phyloP scores from a whole-genome alignment of 768 basidiomycete species.

The Termitomyces sp. region DNA sequence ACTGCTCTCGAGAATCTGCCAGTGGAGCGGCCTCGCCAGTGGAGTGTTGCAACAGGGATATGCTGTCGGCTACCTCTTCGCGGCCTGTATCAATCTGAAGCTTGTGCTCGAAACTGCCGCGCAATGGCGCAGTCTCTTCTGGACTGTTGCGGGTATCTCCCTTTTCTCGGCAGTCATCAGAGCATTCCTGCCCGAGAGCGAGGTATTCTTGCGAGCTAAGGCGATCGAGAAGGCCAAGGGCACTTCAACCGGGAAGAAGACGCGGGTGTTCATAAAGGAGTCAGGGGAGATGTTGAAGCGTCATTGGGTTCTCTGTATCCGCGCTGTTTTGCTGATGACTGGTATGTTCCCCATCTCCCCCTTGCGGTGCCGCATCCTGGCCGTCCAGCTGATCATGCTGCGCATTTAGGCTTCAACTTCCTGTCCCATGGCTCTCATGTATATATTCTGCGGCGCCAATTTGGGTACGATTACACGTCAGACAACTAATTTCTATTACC shows the following conservation, averaged over 20 bases:
- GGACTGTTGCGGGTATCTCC: slow-evolving; percentile 68
- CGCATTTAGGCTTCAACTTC: slow-evolving; percentile 45
- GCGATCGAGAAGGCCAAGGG: slow-evolving; percentile 54
- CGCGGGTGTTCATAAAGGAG: slow-evolving; percentile 68
- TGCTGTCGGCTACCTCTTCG: slow-evolving; percentile 78
- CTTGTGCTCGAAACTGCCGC: slow-evolving; percentile 41
- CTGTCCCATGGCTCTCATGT: slow-evolving; percentile 49
- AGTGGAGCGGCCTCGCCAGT: slow-evolving; percentile 79
- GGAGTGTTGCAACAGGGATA: slow-evolving; percentile 90
- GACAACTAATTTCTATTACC: slow-evolving; percentile 3
- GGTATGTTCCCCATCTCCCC: slow-evolving; percentile 1
- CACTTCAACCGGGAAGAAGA: slow-evolving; percentile 51
- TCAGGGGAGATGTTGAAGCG: slow-evolving; percentile 68
- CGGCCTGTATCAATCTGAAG: slow-evolving; percentile 75
- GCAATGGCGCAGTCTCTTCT: slow-evolving; percentile 82
- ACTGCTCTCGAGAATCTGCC: slow-evolving; percentile 90
- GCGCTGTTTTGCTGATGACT: slow-evolving; percentile 46
- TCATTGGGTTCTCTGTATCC: slow-evolving; percentile 83
- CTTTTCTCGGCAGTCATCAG: slow-evolving; percentile 66
- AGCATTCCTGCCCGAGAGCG: slow-evolving; percentile 70
- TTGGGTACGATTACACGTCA: too few relatives aligned
- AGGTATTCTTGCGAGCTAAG: slow-evolving; percentile 63
- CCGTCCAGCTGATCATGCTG: not conserved
- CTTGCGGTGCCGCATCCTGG: not conserved
- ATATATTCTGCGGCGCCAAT: slow-evolving; percentile 19